Conservation (phyloP, 805 yeast species). For the Saccharomycopsis selenospora region DNA sequence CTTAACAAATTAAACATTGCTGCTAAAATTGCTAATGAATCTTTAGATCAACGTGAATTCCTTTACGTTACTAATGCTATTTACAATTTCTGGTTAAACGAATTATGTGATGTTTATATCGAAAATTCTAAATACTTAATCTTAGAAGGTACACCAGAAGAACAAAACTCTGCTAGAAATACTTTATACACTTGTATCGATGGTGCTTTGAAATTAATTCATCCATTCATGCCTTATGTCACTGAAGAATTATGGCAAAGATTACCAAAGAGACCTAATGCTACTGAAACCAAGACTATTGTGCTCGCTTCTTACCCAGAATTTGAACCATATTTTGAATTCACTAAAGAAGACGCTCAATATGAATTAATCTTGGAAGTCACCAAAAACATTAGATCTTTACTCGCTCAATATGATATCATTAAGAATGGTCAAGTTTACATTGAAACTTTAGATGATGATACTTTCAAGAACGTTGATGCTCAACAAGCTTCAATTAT, state of each 20-base stretch:
- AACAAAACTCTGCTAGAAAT: conserved; percentile 85
- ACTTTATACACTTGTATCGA: conserved; percentile 91
- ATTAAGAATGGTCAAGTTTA: conserved; percentile 80
- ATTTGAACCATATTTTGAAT: conserved; percentile 51
- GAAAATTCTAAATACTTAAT: conserved; percentile 93
- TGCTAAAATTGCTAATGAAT: conserved; percentile 52
- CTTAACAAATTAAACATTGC: conserved; percentile 75
- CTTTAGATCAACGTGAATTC: conserved; percentile 81
- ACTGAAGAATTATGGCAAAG: conserved; percentile 99
- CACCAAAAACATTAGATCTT: conserved; percentile 86
- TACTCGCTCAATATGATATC: conserved; percentile 84
- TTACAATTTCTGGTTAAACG: conserved; percentile 91
- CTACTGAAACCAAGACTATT: conserved; percentile 61
- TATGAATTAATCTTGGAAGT: conserved; percentile 81
- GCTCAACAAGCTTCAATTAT: conserved; percentile 82
- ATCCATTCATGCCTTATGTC: conserved; percentile 97
- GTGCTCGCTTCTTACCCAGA: conserved; percentile 75
- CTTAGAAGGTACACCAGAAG: conserved; percentile 80
- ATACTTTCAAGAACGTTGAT: conserved; percentile 44
- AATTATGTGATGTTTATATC: conserved; percentile 94
- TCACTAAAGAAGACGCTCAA: conserved; percentile 58
- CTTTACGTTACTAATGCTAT: conserved; percentile 78
- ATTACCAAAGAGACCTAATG: conserved; percentile 78
- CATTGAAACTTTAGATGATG: conserved; percentile 57
- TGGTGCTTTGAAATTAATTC: conserved; percentile 83